Evolutionary conservation across 1,284 basidiomycete species (phyloP), one percentile per base, ranked within the genome.

Genomic region (Porodaedalea pini): DNA sequence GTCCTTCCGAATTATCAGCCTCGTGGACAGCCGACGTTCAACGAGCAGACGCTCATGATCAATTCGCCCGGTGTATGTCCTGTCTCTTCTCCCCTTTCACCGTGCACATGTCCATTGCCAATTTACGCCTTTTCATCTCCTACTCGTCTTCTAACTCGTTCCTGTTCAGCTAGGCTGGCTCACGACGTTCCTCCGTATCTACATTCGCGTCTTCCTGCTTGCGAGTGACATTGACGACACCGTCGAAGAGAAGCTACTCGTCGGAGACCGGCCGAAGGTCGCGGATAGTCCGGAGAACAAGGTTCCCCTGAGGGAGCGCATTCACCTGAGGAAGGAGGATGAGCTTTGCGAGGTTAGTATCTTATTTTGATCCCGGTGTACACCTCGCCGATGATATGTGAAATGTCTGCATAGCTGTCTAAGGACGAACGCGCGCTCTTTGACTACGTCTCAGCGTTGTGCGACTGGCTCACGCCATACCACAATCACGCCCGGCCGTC

Each of bases 1-100:
- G 84, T 92, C 56, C 72, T 93, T n/a, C 81, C 86, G 8, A 85
- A 85, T 67, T 88, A 90, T 65, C 91, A 93, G 66, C 87, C 88
- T 1, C 73, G 68, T 39, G 68, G 66, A 36, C 74, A 73, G 19
- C 67, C 72, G 10, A 73, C 76, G 2, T 78, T 90, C 57, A 77
- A 84, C 62, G 71, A 83, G 47, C 88, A 90, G 67, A 90, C 86
- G 0, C 68, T 81, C 17, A 70, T 91, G 25, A 83, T 90, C 51
- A 82, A 78, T 54, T 71, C 74, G 25, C 80, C 83, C 64, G 85
- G 83, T 44, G 90, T 90, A 68, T 61, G 78, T 67, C 7, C 39
- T 44, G 34, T 48, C 13, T 41, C 56, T 10, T 44, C 29, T 23
- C 19, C 25, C 7, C 25, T n/a, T n/a, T n/a, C n/a, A n/a, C n/a